phyloP scores from a whole-genome alignment of 2,329 filamentous ascomycete species.

The Zymoseptoria tritici region DNA sequence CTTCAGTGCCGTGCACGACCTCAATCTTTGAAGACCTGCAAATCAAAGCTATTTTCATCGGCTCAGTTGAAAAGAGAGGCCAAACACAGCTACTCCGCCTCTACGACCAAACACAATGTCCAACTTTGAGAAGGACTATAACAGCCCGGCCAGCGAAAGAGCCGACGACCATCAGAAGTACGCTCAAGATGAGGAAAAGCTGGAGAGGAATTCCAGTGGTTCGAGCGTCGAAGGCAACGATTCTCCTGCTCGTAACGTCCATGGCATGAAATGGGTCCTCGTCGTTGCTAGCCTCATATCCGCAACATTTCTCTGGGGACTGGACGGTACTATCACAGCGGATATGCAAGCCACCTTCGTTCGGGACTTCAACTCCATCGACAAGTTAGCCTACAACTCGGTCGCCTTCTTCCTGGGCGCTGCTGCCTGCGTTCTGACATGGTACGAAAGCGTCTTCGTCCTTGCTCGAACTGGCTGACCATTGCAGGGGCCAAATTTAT shows the following conservation, averaged over 20 bases:
- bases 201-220: neutral
- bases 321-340: slow-evolving; percentile 7
- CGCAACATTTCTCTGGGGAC: slow-evolving; percentile 3
- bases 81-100: neutral
- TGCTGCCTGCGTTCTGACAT: slow-evolving; percentile 5
- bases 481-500: slow-evolving; percentile 4
- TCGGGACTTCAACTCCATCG: slow-evolving; percentile 1
- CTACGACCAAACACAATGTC: neutral
- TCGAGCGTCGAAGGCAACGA: neutral
- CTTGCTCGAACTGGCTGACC: neutral
- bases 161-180: neutral
- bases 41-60: neutral
- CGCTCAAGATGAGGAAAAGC: neutral
- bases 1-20: neutral
- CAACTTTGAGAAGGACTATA: neutral
- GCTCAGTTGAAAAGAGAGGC: neutral
- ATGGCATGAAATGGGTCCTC: slow-evolving; percentile 8
- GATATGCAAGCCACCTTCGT: slow-evolving; percentile 6
- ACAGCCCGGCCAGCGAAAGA: neutral
- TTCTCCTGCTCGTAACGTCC: neutral
- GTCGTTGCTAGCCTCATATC: slow-evolving; percentile 2
- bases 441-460: neutral
- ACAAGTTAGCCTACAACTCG: slow-evolving; percentile 4
- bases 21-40: neutral
- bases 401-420: slow-evolving; percentile 4